Percentiles rank a stretch among this genome's conserved stretches.
Conservation (phyloP, 179 eudicot genomes). For the Gypsophila paniculata region DNA sequence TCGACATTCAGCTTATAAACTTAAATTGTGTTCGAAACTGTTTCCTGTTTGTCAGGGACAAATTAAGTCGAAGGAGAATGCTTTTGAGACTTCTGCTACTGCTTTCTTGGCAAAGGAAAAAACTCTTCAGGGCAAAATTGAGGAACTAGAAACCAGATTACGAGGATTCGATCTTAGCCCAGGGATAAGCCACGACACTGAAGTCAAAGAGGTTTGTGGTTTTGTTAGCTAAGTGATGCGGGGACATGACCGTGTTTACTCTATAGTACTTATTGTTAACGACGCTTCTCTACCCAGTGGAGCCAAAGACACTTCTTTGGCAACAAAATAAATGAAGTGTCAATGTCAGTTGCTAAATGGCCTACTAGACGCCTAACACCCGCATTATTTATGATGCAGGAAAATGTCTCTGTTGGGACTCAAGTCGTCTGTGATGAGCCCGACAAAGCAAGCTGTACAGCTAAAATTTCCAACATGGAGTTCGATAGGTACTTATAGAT, state of each 20-base stretch:
- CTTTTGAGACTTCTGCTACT: conserved; percentile 55
- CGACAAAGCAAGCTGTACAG: conserved; percentile 21
- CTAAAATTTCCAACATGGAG: conserved; percentile 16
- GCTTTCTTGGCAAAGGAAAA: conserved; percentile 65
- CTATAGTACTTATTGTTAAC: not conserved
- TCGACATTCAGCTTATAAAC: not conserved
- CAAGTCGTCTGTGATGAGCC: conserved; percentile 27
- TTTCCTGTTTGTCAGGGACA: conserved; percentile 47
- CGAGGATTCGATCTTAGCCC: conserved; percentile 34
- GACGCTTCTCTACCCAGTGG: not conserved
- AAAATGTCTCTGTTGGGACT: conserved; percentile 30
- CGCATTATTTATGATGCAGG: conserved; percentile 8
- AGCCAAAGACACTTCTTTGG: not conserved
- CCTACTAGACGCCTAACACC: not conserved
- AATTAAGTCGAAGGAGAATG: conserved; percentile 61
- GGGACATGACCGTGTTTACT: conserved; percentile 14
- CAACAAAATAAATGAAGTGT: not conserved
- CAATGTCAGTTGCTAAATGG: not conserved
- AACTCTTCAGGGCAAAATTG: conserved; percentile 53
- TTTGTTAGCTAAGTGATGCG: conserved; percentile 12
- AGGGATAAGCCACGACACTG: conserved; percentile 15
- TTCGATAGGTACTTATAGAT: conserved; percentile 18
- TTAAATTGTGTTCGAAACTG: not conserved
- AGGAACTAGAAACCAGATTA: conserved; percentile 54
- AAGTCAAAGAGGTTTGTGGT: conserved; percentile 30